Evolutionary conservation across 345 rosid species (phyloP), one percentile per base, ranked within the genome.

Genomic region (Pistacia atlantica): DNA sequence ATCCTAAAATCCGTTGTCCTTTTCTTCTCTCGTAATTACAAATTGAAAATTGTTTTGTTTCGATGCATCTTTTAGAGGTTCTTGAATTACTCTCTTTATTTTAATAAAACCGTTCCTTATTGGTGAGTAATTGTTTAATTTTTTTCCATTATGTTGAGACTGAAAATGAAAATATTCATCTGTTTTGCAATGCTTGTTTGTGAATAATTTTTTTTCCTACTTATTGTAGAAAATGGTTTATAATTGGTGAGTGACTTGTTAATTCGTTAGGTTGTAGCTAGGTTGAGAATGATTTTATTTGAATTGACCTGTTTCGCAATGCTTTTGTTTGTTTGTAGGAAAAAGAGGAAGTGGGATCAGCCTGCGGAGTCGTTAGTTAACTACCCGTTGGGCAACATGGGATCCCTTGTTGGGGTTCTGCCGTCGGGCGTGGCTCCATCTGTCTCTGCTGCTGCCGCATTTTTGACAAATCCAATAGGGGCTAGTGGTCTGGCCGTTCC

Each of bases 311-410:
- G 48, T 33, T 54, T 13, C 11, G 31, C n/a, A 4, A 18, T 38
- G 3, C 65, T 56, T 83, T 77, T 42, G 46, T 42, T 42, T 7
- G 46, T 42, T 45, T 81, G 75, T 77, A 95, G 99, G 88, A 95
- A 79, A 75, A 95, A 86, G 89, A 89, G 98, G 73, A 91, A 86
- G 83, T 93, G 99, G 99, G 98, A 95, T 86, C 97, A 91, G 79
- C 98, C 99, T 1, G 94, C 98, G 0, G 97, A 91, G 79, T 80
- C 84, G 18, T 83, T 89, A 64, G 77, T 85, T 69, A 76, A 78
- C 69, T 75, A 82, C 18, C 87, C 87, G 4, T 71, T 82, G 61
- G 83, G 76, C 82, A 89, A 76, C 79, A 28, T 85, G 69, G 87
- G 81, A 48, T 67, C 83, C 82, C 79, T 83, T 78, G 72, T 49